A percentile compares a stretch with the other conserved stretches of the same genome.
Evolutionary conservation across 306 rosid species (phyloP).

Genomic region (Cicer chorassanicum): DNA sequence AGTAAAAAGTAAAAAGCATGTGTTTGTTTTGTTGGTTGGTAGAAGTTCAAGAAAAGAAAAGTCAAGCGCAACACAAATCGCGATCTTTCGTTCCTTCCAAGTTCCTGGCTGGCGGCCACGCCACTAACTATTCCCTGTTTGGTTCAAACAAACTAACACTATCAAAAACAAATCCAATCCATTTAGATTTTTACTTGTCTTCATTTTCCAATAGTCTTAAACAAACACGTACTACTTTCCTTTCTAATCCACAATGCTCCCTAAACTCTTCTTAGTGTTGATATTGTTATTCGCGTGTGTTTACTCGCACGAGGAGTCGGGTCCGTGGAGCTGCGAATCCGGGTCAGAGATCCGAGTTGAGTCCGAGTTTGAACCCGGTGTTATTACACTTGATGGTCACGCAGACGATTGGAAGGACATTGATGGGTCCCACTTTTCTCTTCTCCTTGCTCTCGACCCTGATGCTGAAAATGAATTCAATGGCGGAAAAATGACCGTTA

Average conservation of each 20-base stretch:
- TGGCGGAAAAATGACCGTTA: conserved; percentile 79
- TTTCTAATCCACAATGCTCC: conserved; percentile 50
- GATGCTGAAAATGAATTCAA: conserved; percentile 71
- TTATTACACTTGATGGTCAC: conserved; percentile 84
- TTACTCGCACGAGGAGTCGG: conserved; percentile 78
- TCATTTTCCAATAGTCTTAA: not conserved
- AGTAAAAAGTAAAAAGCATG: not conserved
- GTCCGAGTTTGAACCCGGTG: conserved; percentile 69
- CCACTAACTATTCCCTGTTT: too few relatives aligned
- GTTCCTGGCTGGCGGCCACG: conserved; percentile 3
- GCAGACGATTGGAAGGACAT: conserved; percentile 90
- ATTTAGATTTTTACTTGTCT: not conserved
- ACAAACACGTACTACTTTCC: not conserved
- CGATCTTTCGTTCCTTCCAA: conserved; percentile 37
- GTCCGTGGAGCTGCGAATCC: conserved; percentile 80
- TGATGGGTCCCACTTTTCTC: conserved; percentile 80
- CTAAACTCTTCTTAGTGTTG: conserved; percentile 41
- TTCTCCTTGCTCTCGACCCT: conserved; percentile 87
- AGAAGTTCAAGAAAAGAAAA: not conserved
- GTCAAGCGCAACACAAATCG: conserved; percentile 38
- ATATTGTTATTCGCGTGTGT: conserved; percentile 45
- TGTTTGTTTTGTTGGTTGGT: not conserved
- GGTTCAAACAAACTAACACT: not conserved
- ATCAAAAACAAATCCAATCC: not conserved
- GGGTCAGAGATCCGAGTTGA: conserved; percentile 68